Evolutionary conservation across 176 grass and related monocot genomes (phyloP).

Genomic region (Oryza nivara): DNA sequence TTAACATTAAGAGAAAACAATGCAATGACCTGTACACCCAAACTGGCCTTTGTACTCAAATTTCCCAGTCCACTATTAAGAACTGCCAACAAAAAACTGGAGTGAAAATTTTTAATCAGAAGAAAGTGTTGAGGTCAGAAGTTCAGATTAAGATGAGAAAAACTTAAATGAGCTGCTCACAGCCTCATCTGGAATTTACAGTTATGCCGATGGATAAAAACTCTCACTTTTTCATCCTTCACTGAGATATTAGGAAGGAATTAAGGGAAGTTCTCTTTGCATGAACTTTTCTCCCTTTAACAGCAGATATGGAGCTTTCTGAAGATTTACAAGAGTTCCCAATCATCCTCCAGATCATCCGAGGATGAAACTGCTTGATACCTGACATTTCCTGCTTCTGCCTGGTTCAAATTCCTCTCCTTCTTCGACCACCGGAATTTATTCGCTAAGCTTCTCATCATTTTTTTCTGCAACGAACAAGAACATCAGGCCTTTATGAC

Average conservation of each 20-base stretch:
- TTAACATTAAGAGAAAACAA: too few species aligned
- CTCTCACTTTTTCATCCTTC: not conserved
- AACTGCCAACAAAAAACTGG: not conserved
- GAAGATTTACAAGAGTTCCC: constrained; percentile 48
- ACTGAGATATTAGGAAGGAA: not conserved
- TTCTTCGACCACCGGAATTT: constrained; percentile 47
- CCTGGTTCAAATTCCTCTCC: not conserved
- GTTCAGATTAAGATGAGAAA: not conserved
- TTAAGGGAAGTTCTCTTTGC: not conserved
- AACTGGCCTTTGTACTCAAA: too few species aligned
- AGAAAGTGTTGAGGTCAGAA: not conserved
- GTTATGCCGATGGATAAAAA: constrained; percentile 29
- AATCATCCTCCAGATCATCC: constrained; percentile 38
- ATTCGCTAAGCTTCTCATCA: constrained; percentile 32
- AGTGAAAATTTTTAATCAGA: not conserved
- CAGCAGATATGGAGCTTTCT: not conserved
- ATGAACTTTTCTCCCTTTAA: not conserved
- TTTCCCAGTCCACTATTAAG: too few species aligned
- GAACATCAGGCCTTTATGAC: constrained; percentile 19
- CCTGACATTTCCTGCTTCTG: not conserved
- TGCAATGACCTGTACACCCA: too few species aligned
- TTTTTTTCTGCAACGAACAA: constrained; percentile 38
- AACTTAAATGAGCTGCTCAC: not conserved
- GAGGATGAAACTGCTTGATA: constrained; percentile 21
- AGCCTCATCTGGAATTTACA: constrained; percentile 43